Evolutionary conservation across 192 early-diverging fungal genomes (phyloP).

Genomic region (Martensiomyces pterosporus): DNA sequence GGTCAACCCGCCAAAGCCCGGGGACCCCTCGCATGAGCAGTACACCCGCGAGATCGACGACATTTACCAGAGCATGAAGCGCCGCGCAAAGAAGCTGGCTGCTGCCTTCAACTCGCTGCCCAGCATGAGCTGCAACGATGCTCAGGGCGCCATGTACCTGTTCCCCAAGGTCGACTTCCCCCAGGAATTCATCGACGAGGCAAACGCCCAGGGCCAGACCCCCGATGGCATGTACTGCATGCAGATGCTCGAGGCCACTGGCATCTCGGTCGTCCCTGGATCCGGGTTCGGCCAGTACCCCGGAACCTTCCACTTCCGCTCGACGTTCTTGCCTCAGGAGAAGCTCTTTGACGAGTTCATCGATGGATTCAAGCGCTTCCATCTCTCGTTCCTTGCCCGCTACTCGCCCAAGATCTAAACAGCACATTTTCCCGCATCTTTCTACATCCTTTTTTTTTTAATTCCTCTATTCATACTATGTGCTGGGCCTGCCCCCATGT

Average conservation of each 20-base stretch:
- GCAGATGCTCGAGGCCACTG: slow-evolving; percentile 88
- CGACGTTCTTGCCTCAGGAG: slow-evolving; percentile 93
- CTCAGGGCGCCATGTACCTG: slow-evolving; percentile 96
- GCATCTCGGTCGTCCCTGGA: slow-evolving; percentile 95
- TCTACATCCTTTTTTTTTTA: background rate
- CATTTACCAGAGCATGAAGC: slow-evolving; percentile 77
- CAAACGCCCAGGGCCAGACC: slow-evolving; percentile 61
- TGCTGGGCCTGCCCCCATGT: too few species aligned
- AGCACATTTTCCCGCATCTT: too few species aligned
- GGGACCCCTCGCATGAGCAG: slow-evolving; percentile 69
- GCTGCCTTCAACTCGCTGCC: slow-evolving; percentile 77
- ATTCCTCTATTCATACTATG: too few species aligned
- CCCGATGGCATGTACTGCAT: slow-evolving; percentile 90
- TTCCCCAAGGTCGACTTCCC: slow-evolving; percentile 83
- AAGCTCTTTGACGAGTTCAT: slow-evolving; percentile 91
- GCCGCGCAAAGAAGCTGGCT: slow-evolving; percentile 72
- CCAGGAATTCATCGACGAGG: slow-evolving; percentile 71
- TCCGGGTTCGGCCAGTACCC: slow-evolving; percentile 88
- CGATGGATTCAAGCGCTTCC: slow-evolving; percentile 69
- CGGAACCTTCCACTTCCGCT: slow-evolving; percentile 92
- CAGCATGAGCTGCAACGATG: slow-evolving; percentile 78
- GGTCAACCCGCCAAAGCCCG: slow-evolving; percentile 82
- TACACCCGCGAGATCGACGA: slow-evolving; percentile 69
- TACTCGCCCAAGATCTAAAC: slow-evolving; percentile 25
- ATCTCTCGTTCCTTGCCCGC: slow-evolving; percentile 74